These are phyloP conservation scores for Crataegus laevigata DNA, from an alignment of 306 rosid species.

Conservation along the genomic window DNA sequence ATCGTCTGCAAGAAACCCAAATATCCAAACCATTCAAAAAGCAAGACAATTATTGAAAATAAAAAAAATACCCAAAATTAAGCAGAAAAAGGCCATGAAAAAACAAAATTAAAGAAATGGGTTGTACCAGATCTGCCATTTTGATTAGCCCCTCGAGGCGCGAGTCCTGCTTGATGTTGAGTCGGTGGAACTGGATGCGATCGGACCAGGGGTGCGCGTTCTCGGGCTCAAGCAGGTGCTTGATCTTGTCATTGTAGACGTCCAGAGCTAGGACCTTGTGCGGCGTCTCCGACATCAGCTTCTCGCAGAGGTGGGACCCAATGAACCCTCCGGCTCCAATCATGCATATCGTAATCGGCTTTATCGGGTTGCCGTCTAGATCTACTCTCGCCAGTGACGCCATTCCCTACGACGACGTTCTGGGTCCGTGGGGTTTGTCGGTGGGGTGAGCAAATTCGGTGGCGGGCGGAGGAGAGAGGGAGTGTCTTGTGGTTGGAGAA, in stretches of 20 bases:
- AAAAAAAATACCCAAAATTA: neutral
- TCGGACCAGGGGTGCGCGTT: constrained; percentile 55
- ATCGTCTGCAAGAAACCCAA: constrained; percentile 43
- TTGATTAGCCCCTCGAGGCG: constrained; percentile 86
- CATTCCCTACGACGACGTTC: constrained; percentile 11
- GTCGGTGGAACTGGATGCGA: constrained; percentile 84
- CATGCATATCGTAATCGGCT: constrained; percentile 84
- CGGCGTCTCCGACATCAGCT: constrained; percentile 67
- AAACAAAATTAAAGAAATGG: neutral
- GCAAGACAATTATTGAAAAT: neutral
- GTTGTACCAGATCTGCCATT: constrained; percentile 83
- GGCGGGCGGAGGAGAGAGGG: neutral
- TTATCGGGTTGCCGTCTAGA: constrained; percentile 71
- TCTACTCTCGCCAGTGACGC: constrained; percentile 57
- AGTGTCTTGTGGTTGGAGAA: neutral
- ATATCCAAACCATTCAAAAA: neutral
- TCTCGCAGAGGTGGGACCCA: constrained; percentile 90
- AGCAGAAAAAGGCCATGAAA: neutral
- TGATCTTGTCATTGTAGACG: constrained; percentile 85
- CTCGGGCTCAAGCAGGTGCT: constrained; percentile 65
- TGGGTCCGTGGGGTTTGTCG: neutral
- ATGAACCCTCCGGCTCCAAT: constrained; percentile 96
- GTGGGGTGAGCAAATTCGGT: neutral
- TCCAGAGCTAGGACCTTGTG: constrained; percentile 77
- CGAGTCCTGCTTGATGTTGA: constrained; percentile 84